Evolutionary conservation across 2,329 filamentous ascomycete species (phyloP).

Genomic region (Sarocladium brachiariae): DNA sequence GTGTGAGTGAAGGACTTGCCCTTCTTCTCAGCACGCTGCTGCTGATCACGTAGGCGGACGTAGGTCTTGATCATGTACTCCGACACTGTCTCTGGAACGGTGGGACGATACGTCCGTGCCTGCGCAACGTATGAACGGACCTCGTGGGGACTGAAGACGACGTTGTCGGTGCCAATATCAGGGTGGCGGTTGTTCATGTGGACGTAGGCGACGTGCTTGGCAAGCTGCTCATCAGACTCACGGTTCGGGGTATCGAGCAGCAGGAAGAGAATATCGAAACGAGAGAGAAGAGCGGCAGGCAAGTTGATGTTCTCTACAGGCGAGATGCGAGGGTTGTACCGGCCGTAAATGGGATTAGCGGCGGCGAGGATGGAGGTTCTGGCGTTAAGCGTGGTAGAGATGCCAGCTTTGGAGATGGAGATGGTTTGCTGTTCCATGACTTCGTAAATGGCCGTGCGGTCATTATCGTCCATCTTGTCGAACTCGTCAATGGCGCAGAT

Average conservation of each 20-base stretch:
- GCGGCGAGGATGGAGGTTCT: conserved; percentile 93
- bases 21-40: conserved; percentile 83
- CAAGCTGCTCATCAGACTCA: conserved; percentile 86
- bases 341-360: conserved; percentile 93
- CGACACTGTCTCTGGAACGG: conserved; percentile 75
- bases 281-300: conserved; percentile 89
- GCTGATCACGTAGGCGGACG: conserved; percentile 85
- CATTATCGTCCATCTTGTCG: conserved; percentile 83
- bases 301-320: conserved; percentile 99
- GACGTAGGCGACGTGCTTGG: conserved; percentile 90
- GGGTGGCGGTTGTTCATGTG: conserved; percentile 97
- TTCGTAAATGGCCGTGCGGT: conserved; percentile 77
- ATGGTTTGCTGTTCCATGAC: conserved; percentile 88
- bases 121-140: conserved; percentile 94
- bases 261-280: conserved; percentile 95
- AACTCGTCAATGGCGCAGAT: conserved; percentile 86
- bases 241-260: conserved; percentile 90
- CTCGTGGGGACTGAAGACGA: conserved; percentile 89
- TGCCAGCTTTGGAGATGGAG: conserved; percentile 70
- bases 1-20: conserved; percentile 93
- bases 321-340: conserved; percentile 95
- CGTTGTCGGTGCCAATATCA: conserved; percentile 50
- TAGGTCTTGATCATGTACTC: conserved; percentile 98
- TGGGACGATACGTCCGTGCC: conserved; percentile 81
- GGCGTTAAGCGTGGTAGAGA: conserved; percentile 78